A percentile compares a stretch with the other conserved stretches of the same genome.
Conservation (phyloP, 108 stramenopile genomes). For the Skeletonema tropicum region DNA sequence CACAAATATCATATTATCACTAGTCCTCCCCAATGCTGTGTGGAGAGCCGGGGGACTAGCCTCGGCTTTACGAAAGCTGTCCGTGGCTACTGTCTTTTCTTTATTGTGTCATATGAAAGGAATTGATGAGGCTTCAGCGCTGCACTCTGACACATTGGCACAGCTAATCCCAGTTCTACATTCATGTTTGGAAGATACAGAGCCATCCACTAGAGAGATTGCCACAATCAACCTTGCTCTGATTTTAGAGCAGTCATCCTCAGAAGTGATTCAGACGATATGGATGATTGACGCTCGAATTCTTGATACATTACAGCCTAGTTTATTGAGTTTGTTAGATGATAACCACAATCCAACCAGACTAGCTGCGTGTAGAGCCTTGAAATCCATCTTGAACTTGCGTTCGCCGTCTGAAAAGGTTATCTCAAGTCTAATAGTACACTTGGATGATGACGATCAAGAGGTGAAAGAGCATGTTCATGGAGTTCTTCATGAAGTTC, state of each 20-base stretch:
- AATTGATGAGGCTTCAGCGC: not conserved
- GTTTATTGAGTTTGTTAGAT: conserved; percentile 36
- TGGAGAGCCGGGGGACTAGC: conserved; percentile 46
- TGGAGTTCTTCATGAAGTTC: conserved; percentile 17
- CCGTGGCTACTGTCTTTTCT: conserved; percentile 40
- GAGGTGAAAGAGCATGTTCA: conserved; percentile 20
- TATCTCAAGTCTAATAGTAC: conserved; percentile 20
- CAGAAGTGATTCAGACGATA: conserved; percentile 15
- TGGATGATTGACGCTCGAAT: conserved; percentile 16
- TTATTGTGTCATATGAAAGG: conserved; percentile 14
- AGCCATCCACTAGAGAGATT: conserved; percentile 34
- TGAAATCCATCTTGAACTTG: conserved; percentile 18
- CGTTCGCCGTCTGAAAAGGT: conserved; percentile 17
- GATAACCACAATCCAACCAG: conserved; percentile 42
- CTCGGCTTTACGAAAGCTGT: conserved; percentile 34
- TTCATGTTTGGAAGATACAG: conserved; percentile 43
- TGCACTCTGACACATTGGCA: conserved; percentile 10
- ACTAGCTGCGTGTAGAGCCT: conserved; percentile 22
- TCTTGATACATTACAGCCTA: conserved; percentile 28
- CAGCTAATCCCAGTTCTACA: conserved; percentile 47
- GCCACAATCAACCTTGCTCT: too few species aligned
- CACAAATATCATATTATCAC: conserved; percentile 22
- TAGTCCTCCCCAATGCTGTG: conserved; percentile 41
- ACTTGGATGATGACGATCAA: conserved; percentile 34
- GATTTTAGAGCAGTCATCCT: conserved; percentile 19